Conservation (phyloP, 2,329 filamentous ascomycete species). For the Aschersonia sp. region DNA sequence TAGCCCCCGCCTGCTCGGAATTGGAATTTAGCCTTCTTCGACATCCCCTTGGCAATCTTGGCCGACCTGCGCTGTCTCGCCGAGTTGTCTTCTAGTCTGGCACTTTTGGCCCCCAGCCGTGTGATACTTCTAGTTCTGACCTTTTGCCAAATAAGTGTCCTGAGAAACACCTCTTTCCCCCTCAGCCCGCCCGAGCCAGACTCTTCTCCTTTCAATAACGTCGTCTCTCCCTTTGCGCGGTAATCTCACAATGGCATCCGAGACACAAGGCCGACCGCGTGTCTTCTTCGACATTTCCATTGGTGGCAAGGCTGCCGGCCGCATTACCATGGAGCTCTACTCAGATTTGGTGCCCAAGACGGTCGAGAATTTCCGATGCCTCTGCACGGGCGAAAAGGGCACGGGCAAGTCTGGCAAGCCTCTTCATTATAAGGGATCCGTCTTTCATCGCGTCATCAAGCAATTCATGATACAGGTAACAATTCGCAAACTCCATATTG, state of each 20-base stretch:
- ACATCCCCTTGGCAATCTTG: too few species aligned
- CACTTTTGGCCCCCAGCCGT: too few species aligned
- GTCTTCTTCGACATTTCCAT: constrained; percentile 92
- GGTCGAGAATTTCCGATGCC: constrained; percentile 85
- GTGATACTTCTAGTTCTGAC: too few species aligned
- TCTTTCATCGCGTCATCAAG: constrained; percentile 95
- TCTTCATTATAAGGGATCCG: constrained; percentile 83
- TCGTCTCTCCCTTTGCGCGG: neutral
- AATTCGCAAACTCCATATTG: neutral
- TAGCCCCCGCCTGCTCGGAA: neutral
- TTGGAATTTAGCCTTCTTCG: neutral
- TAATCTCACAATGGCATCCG: constrained; percentile 22
- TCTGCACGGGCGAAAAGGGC: constrained; percentile 94
- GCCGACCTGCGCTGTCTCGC: too few species aligned
- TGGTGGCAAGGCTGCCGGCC: constrained; percentile 56
- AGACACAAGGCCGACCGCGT: constrained; percentile 45
- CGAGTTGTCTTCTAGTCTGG: too few species aligned
- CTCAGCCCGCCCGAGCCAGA: neutral
- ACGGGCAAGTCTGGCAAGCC: constrained; percentile 66
- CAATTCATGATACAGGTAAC: constrained; percentile 71
- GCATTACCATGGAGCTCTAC: constrained; percentile 77
- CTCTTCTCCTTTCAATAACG: neutral
- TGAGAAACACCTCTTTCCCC: too few species aligned
- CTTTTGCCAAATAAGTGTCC: too few species aligned
- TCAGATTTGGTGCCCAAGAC: constrained; percentile 76